Conservation (phyloP, 768 basidiomycete species). For the Cubamyces sp. region DNA sequence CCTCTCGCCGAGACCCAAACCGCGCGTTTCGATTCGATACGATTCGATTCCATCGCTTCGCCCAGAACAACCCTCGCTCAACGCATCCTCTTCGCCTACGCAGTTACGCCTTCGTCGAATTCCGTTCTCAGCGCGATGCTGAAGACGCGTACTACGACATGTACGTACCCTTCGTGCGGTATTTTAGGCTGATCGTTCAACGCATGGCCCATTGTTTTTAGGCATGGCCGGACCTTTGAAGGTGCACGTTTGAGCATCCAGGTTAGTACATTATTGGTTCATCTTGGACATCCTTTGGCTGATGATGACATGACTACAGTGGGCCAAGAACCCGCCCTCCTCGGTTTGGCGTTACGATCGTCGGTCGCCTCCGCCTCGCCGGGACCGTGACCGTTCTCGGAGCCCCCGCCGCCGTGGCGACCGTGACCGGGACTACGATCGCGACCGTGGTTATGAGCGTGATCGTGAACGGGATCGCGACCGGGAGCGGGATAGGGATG, state of each 20-base stretch:
- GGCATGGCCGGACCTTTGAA: slow-evolving; percentile 79
- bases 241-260: slow-evolving; percentile 77
- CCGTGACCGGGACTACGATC: slow-evolving; percentile 37
- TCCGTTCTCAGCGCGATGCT: slow-evolving; percentile 75
- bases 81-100: slow-evolving; percentile 49
- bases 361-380: slow-evolving; percentile 50
- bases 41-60: slow-evolving; percentile 30
- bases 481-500: slow-evolving; percentile 40
- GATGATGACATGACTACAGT: slow-evolving; percentile 42
- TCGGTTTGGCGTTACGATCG: slow-evolving; percentile 81
- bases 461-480: slow-evolving; percentile 36
- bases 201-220: slow-evolving; percentile 31
- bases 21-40: slow-evolving; percentile 20
- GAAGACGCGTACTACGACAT: slow-evolving; percentile 87
- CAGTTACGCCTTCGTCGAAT: slow-evolving; percentile 89
- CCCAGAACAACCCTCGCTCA: slow-evolving; percentile 58
- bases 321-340: slow-evolving; percentile 84
- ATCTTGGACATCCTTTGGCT: background rate
- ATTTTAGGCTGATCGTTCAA: background rate
- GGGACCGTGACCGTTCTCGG: slow-evolving; percentile 53
- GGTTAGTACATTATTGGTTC: slow-evolving; percentile 42
- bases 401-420: slow-evolving; percentile 53
- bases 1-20: slow-evolving; percentile 22
- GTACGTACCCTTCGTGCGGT: slow-evolving; percentile 41
- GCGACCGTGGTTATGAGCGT: slow-evolving; percentile 30